A percentile compares a stretch with the other conserved stretches of the same genome.
These are phyloP conservation scores for Emergomyces orientalis DNA, from an alignment of 2,329 filamentous ascomycete species.

Conservation along the genomic window DNA sequence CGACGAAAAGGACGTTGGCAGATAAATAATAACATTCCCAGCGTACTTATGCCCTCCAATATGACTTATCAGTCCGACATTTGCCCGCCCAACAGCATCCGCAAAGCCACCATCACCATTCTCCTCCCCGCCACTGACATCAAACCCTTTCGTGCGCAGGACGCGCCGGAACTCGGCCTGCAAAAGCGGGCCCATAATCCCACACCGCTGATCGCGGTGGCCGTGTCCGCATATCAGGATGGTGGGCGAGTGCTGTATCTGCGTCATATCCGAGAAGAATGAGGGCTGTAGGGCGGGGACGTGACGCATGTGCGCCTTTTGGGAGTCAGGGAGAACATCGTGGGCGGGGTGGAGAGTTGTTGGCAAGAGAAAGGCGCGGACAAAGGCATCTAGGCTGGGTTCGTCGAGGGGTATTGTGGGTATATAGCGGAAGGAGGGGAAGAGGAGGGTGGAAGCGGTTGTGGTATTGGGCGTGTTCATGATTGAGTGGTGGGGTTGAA, in stretches of 20 bases:
- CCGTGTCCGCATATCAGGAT: conserved; percentile 85
- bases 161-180: conserved; percentile 55
- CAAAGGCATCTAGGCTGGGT: conserved; percentile 43
- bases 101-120: conserved; percentile 16
- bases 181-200: conserved; percentile 66
- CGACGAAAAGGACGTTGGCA: conserved; percentile 22
- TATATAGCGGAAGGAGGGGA: conserved; percentile 76
- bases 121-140: conserved; percentile 14
- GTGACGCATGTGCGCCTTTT: conserved; percentile 33
- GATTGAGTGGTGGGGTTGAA: conserved; percentile 42
- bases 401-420: conserved; percentile 57
- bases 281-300: conserved; percentile 38
- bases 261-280: conserved; percentile 50
- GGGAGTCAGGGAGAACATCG: conserved; percentile 23
- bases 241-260: conserved; percentile 48
- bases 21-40: conserved; percentile 86
- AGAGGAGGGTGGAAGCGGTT: conserved; percentile 56
- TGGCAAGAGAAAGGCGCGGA: conserved; percentile 35
- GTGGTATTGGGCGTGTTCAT: conserved; percentile 19
- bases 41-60: conserved; percentile 93
- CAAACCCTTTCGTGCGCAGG: conserved; percentile 25
- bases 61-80: conserved; percentile 56
- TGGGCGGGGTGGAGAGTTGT: conserved; percentile 27
- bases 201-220: conserved; percentile 71
- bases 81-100: conserved; percentile 27